Conservation (phyloP, 2,329 filamentous ascomycete species). For the Xylaria sp. region DNA sequence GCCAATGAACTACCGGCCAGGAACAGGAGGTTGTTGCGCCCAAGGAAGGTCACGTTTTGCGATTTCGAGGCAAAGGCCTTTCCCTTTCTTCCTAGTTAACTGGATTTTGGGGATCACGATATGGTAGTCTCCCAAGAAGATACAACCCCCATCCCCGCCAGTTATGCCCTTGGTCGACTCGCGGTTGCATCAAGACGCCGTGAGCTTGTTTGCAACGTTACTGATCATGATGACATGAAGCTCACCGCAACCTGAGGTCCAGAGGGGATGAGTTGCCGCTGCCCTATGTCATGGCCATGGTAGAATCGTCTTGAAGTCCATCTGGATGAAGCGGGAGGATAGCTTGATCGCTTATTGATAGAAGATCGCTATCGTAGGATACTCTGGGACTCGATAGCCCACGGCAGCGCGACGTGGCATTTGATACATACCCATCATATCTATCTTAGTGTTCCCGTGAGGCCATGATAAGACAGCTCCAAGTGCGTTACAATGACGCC, state of each 20-base stretch:
- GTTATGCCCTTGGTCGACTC: constrained; percentile 12
- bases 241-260: constrained; percentile 1
- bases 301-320: constrained; percentile 10
- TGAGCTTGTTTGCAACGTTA: constrained; percentile 39
- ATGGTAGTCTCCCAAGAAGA: not conserved
- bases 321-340: not conserved
- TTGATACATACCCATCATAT: not conserved
- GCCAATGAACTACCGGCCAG: constrained; percentile 37
- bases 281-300: not conserved
- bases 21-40: constrained; percentile 32
- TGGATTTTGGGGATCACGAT: constrained; percentile 6
- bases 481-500: not conserved
- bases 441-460: not conserved
- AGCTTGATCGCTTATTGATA: not conserved
- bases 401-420: constrained; percentile 25
- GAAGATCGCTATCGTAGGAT: not conserved
- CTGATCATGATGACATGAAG: constrained; percentile 24
- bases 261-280: not conserved
- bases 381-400: not conserved
- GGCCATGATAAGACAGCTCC: not conserved
- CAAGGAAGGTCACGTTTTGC: constrained; percentile 37
- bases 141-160: not conserved
- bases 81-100: not conserved
- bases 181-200: constrained; percentile 34
- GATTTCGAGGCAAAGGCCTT: constrained; percentile 8